Evolutionary conservation across 2,329 filamentous ascomycete species (phyloP).

Genomic region (Gliomastix tumulicola): DNA sequence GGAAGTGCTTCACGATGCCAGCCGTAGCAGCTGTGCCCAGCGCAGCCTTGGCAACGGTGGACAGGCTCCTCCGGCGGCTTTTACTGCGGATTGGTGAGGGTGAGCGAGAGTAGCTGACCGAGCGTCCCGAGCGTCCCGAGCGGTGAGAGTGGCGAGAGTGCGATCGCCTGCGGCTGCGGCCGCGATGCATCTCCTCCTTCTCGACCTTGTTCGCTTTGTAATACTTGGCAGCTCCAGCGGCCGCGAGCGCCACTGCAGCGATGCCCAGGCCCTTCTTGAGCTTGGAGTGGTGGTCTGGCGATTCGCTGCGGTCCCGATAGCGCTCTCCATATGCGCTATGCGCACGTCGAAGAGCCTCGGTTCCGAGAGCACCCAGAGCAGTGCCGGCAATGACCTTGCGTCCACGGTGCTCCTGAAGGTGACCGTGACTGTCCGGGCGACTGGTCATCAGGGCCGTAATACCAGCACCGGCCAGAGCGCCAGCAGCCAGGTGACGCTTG

Average conservation of each 20-base stretch:
- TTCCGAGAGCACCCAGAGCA: conserved; percentile 55
- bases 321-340: conserved; percentile 54
- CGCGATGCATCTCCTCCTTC: conserved; percentile 50
- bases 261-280: conserved; percentile 57
- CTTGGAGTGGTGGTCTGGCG: conserved; percentile 33
- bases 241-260: conserved; percentile 55
- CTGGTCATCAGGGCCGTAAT: conserved; percentile 51
- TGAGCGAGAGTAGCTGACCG: conserved; percentile 25
- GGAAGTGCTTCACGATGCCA: conserved; percentile 50
- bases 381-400: conserved; percentile 55
- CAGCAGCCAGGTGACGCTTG: conserved; percentile 54
- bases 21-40: conserved; percentile 51
- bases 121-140: conserved; percentile 1
- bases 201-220: conserved; percentile 53
- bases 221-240: conserved; percentile 59
- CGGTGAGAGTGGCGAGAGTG: no score
- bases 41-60: conserved; percentile 47
- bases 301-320: conserved; percentile 29
- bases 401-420: conserved; percentile 42
- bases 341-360: conserved; percentile 52
- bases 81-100: conserved; percentile 37
- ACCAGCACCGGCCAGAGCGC: conserved; percentile 58
- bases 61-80: conserved; percentile 38
- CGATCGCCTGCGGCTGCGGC: conserved; percentile 43
- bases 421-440: conserved; percentile 43